These are phyloP conservation scores for Pseudoperonospora humuli DNA, from an alignment of 352 stramenopile species.

Conservation along the genomic window DNA sequence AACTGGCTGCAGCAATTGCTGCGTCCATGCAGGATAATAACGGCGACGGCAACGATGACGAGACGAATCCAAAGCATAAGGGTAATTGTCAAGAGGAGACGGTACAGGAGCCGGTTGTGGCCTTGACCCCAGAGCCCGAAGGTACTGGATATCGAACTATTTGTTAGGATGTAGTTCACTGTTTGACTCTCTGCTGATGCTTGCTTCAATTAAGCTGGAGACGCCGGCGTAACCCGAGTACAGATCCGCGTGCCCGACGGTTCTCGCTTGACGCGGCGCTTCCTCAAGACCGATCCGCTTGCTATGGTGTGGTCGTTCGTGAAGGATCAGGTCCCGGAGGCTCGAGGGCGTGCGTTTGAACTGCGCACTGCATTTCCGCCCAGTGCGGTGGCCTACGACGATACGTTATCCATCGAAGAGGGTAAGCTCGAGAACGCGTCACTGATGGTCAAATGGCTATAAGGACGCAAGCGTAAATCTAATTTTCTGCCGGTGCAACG, in stretches of 20 bases:
- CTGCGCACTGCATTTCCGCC: conserved; percentile 64
- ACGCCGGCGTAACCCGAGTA: conserved; percentile 48
- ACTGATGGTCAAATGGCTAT: conserved; percentile 72
- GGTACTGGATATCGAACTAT: conserved; percentile 22
- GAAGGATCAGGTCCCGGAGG: conserved; percentile 66
- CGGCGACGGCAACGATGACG: conserved; percentile 26
- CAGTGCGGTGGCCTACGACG: conserved; percentile 38
- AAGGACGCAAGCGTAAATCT: not conserved
- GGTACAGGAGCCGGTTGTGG: conserved; percentile 31
- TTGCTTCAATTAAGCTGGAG: conserved; percentile 28
- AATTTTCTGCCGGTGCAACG: not conserved
- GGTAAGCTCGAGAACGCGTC: conserved; percentile 68
- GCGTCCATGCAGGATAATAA: conserved; percentile 56
- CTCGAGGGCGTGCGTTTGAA: conserved; percentile 58
- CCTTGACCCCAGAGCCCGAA: conserved; percentile 44
- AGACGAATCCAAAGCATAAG: conserved; percentile 20
- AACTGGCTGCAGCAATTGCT: conserved; percentile 71
- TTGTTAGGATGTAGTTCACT: not conserved
- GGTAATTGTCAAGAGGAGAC: conserved; percentile 37
- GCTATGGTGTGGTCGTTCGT: conserved; percentile 64
- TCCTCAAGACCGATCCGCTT: conserved; percentile 61
- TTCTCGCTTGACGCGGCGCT: conserved; percentile 55
- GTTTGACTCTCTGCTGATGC: conserved; percentile 1
- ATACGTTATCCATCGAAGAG: conserved; percentile 48
- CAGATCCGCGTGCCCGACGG: conserved; percentile 66